Conservation (phyloP, 2,329 filamentous ascomycete species). For the Stachybotrys elegans region DNA sequence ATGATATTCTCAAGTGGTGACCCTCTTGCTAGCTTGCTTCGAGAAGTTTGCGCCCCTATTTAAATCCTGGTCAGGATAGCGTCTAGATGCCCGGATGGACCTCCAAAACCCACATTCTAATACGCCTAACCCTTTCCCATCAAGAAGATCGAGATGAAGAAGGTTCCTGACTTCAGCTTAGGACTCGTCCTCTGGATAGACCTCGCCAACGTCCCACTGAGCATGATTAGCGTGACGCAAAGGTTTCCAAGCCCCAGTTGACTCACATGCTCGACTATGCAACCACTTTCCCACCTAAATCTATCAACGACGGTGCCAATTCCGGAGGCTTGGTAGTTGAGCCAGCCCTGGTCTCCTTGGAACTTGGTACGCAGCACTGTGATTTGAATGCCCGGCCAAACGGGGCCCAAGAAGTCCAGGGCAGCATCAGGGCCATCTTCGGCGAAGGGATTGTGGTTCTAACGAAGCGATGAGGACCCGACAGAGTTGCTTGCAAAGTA, state of each 20-base stretch:
- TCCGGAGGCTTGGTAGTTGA: conserved; percentile 10
- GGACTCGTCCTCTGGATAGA: conserved; percentile 2
- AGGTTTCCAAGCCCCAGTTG: conserved; percentile 2
- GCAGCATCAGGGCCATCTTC: conserved; percentile 2
- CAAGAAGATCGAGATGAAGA: too few relatives aligned
- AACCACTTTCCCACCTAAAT: conserved; percentile 13
- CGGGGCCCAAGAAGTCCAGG: conserved; percentile 1
- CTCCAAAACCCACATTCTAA: too few relatives aligned
- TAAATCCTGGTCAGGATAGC: too few relatives aligned
- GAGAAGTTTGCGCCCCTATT: too few relatives aligned
- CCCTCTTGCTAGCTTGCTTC: too few relatives aligned
- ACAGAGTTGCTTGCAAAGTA: background rate
- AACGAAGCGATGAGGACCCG: background rate
- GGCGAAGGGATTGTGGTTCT: conserved; percentile 2
- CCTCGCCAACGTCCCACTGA: conserved; percentile 3
- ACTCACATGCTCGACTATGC: conserved; percentile 13
- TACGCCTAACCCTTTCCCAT: too few relatives aligned
- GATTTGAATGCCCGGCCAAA: conserved; percentile 2
- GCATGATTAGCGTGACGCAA: background rate
- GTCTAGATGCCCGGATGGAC: too few relatives aligned
- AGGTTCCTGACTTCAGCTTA: too few relatives aligned
- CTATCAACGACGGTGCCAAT: conserved; percentile 11
- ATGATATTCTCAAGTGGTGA: too few relatives aligned
- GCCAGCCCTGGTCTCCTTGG: conserved; percentile 9
- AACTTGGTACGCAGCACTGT: conserved; percentile 6